These are phyloP conservation scores for Stagonosporopsis cucurbitacearum DNA, from an alignment of 2,329 filamentous ascomycete species.

Conservation along the genomic window DNA sequence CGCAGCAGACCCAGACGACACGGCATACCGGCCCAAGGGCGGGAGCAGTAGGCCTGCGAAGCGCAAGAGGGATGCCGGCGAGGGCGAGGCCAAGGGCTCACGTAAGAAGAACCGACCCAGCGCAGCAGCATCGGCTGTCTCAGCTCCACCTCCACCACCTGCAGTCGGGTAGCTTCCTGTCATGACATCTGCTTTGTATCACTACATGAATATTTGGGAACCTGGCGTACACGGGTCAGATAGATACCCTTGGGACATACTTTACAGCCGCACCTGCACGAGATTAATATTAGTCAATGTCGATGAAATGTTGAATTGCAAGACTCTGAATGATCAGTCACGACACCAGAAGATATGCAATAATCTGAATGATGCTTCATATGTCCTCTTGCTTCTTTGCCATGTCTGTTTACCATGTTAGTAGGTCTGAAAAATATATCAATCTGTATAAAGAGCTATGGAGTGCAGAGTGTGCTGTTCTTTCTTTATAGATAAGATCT, in stretches of 20 bases:
- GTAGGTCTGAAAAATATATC: too few species aligned
- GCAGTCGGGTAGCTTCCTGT: background rate
- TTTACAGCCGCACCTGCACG: background rate
- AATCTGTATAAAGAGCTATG: too few species aligned
- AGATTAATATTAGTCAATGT: background rate
- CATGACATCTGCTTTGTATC: constrained; percentile 7
- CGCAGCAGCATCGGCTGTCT: constrained; percentile 7
- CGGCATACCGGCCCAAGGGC: constrained; percentile 57
- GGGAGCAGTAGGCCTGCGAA: constrained; percentile 52
- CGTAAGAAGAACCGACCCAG: constrained; percentile 46
- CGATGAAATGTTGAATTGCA: background rate
- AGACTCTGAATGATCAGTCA: too few species aligned
- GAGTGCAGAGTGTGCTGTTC: too few species aligned
- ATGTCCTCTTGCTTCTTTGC: too few species aligned
- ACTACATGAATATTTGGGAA: constrained; percentile 2
- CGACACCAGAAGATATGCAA: too few species aligned
- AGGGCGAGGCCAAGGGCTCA: constrained; percentile 33
- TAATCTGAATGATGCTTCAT: too few species aligned
- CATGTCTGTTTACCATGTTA: too few species aligned
- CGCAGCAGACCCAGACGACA: constrained; percentile 50
- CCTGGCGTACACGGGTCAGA: constrained; percentile 17
- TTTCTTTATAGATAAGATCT: too few species aligned
- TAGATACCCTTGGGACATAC: constrained; percentile 22
- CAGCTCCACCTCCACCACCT: background rate
- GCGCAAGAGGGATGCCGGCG: constrained; percentile 53